A percentile compares a stretch with the other conserved stretches of the same genome.
Conservation (phyloP, 2,329 filamentous ascomycete species). For the Nothophoma quercina region DNA sequence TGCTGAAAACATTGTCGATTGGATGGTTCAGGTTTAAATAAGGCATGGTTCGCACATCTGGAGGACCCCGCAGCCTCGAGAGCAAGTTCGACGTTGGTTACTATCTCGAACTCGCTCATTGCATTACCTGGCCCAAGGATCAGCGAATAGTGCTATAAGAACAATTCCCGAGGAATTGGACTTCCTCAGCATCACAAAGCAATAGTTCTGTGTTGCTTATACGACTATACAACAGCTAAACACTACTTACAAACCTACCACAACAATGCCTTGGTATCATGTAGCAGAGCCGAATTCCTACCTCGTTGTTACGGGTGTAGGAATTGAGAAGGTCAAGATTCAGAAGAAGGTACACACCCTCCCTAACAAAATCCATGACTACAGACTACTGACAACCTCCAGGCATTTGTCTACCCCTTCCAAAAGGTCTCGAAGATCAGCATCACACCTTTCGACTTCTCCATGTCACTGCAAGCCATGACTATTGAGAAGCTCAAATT, state of each 20-base stretch:
- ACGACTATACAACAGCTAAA: too few species aligned
- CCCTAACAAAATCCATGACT: constrained; percentile 38
- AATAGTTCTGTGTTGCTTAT: too few species aligned
- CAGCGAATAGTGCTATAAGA: too few species aligned
- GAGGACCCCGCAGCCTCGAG: too few species aligned
- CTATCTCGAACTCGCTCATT: not conserved
- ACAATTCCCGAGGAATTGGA: too few species aligned
- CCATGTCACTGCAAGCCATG: constrained; percentile 85
- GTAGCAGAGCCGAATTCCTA: constrained; percentile 81
- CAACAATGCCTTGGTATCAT: constrained; percentile 64
- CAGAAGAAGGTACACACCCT: constrained; percentile 69
- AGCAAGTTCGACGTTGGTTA: not conserved
- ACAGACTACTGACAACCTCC: constrained; percentile 3
- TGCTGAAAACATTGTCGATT: too few species aligned
- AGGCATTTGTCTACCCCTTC: constrained; percentile 49
- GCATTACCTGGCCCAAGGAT: not conserved
- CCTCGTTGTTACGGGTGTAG: constrained; percentile 84
- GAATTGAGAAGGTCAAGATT: constrained; percentile 76
- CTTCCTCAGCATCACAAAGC: too few species aligned
- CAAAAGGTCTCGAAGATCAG: constrained; percentile 56
- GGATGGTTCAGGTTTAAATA: not conserved
- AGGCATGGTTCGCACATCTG: not conserved
- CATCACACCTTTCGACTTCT: constrained; percentile 81
- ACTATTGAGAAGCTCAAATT: constrained; percentile 88
- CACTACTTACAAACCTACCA: not conserved